phyloP scores from a whole-genome alignment of 305 asterid species.

The Fraxinus platypoda region DNA sequence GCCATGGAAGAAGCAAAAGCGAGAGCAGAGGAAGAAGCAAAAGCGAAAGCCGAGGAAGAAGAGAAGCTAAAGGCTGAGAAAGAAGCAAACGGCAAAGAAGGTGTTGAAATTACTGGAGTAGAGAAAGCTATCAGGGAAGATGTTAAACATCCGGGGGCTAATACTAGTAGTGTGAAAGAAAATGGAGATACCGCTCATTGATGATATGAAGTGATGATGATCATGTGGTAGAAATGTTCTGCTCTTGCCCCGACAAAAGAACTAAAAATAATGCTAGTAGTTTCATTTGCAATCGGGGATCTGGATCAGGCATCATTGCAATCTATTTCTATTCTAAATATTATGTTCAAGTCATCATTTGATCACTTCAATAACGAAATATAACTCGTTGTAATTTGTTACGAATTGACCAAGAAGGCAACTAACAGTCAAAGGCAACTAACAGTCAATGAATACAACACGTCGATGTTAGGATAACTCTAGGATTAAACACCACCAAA shows the following conservation, averaged over 20 bases:
- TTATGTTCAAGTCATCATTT: too few species aligned
- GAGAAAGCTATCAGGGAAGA: conserved; percentile 13
- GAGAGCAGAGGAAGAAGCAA: conserved; percentile 30
- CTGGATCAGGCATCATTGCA: too few species aligned
- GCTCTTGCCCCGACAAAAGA: background rate
- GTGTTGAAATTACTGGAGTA: background rate
- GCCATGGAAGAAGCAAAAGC: background rate
- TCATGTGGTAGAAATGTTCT: background rate
- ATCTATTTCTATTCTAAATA: too few species aligned
- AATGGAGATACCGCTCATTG: background rate
- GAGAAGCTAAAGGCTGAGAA: conserved; percentile 24
- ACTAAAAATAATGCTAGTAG: too few species aligned
- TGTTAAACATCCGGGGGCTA: background rate
- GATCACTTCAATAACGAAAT: too few species aligned
- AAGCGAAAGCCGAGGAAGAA: conserved; percentile 29
- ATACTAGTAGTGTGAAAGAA: background rate
- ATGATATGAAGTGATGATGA: background rate
- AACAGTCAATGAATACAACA: background rate
- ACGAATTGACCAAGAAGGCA: background rate
- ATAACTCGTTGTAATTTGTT: too few species aligned
- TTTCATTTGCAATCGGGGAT: too few species aligned
- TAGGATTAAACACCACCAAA: background rate
- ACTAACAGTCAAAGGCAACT: background rate
- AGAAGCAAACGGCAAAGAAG: background rate
- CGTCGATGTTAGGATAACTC: too few species aligned